Conservation (phyloP, 2,329 filamentous ascomycete genomes). For the Alternaria ventricosa region DNA sequence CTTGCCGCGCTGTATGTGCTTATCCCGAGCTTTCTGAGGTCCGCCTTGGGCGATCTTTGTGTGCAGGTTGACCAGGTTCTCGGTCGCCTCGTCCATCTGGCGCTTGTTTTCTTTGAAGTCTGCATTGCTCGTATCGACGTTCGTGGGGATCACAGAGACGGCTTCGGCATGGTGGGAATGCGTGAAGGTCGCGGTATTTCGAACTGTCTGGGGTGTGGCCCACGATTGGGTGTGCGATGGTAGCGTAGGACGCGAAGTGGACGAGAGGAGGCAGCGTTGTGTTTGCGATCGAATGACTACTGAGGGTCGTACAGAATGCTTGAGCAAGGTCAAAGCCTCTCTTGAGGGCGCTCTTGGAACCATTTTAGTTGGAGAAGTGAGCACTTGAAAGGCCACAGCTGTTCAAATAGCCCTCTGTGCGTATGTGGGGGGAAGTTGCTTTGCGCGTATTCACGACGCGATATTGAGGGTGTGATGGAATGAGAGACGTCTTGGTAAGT, state of each 20-base stretch:
- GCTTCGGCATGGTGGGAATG: constrained; percentile 81
- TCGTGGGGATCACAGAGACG: constrained; percentile 78
- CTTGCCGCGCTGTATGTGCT: constrained; percentile 87
- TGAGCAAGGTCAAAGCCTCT: constrained; percentile 43
- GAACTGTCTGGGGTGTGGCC: constrained; percentile 13
- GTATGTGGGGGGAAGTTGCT: background rate
- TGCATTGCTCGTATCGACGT: constrained; percentile 76
- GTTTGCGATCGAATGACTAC: constrained; percentile 27
- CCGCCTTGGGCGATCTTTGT: constrained; percentile 77
- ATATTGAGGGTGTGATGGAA: background rate
- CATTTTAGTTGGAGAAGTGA: constrained; percentile 21
- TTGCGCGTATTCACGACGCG: background rate
- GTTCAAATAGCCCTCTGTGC: background rate
- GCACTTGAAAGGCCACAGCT: background rate
- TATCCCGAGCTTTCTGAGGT: constrained; percentile 79
- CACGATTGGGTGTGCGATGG: constrained; percentile 23
- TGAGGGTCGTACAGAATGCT: constrained; percentile 39
- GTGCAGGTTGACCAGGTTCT: constrained; percentile 73
- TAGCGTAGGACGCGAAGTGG: constrained; percentile 19
- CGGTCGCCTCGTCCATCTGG: constrained; percentile 77
- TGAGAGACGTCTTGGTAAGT: background rate
- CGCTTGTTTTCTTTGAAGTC: constrained; percentile 82
- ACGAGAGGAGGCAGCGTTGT: constrained; percentile 28
- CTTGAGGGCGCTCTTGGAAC: constrained; percentile 43
- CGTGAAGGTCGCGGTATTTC: constrained; percentile 75